phyloP scores from a whole-genome alignment of 1,284 basidiomycete species.

The Moesziomyces globuligerus region DNA sequence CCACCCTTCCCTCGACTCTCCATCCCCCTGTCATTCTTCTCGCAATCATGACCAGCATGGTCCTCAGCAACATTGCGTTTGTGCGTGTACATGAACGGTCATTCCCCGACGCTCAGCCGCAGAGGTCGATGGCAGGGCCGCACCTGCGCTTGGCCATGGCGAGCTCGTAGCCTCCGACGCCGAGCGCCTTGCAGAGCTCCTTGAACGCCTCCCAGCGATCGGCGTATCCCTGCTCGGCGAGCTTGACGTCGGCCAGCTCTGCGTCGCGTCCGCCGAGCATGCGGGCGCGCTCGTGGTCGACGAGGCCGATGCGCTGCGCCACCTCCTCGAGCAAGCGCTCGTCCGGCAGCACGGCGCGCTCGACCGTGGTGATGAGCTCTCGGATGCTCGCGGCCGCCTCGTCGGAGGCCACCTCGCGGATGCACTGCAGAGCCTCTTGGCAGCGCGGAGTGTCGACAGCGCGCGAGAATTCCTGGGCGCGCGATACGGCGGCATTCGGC shows the following conservation, averaged over 20 bases:
- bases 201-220: constrained; percentile 28
- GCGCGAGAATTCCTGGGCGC: constrained; percentile 21
- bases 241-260: constrained; percentile 19
- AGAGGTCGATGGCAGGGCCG: constrained; percentile 41
- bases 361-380: constrained; percentile 19
- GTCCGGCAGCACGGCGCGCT: constrained; percentile 22
- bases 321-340: constrained; percentile 34
- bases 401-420: neutral
- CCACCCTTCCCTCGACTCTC: too few relatives aligned
- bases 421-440: constrained; percentile 6
- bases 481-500: constrained; percentile 35
- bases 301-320: constrained; percentile 16
- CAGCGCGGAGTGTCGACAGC: constrained; percentile 10
- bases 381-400: neutral
- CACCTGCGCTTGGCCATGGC: constrained; percentile 26
- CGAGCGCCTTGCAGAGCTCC: constrained; percentile 16
- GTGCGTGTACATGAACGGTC: too few relatives aligned
- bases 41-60: too few relatives aligned
- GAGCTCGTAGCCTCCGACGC: constrained; percentile 35
- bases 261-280: constrained; percentile 13
- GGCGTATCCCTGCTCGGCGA: constrained; percentile 38
- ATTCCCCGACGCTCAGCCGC: constrained; percentile 6
- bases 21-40: too few relatives aligned
- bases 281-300: constrained; percentile 29
- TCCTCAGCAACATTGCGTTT: too few relatives aligned